Evolutionary conservation across 1,284 basidiomycete genomes (phyloP), one percentile per base, ranked within the genome.

Genomic region (Austroboletus novae-zelandiae): DNA sequence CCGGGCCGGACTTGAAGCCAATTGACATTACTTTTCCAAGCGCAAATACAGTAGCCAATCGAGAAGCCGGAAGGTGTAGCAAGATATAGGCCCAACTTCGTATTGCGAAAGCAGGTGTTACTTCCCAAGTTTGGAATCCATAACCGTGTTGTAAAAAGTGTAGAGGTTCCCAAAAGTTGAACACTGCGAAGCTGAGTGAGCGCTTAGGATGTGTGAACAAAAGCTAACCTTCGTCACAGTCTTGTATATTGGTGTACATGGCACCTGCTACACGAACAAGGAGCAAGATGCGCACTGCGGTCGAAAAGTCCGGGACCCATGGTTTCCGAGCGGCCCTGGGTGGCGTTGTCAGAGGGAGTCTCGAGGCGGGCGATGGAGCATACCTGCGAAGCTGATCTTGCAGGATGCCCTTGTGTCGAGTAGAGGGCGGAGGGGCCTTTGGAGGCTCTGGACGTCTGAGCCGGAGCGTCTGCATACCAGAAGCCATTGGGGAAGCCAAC

Each of bases 91-190:
- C 84, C 94, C 94, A 99, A 56, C 91, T 95, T 54, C 97, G 78
- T 56, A 99, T 87, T 7, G 94, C 86, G 65, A 89, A 98, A 50
- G 82, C 72, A 7, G 97, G 94, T 10, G 94, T 91, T 8, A 92
- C 86, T 67, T 99, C 97, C 97, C 97, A 99, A 1, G 97, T 98
- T 71, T 99, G 94, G 70, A 99, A 98, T 8, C 91, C 93, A 59
- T 85, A 76, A 29, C 91, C 91, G 57, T 84, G 75, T 57, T 85
- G 80, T 47, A 95, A 75, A 70, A 94, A 94, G 70, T 98, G 96
- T 31, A 99, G 73, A 20, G 97, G 96, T 66, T 99, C 97, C 92
- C 92, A 99, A 71, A 98, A 99, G 71, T 99, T 99, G 79, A 88
- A 99, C 11, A 96, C 94, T 97, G 57, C n/a, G 43, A 17, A 34